phyloP scores from a whole-genome alignment of 106 monocot species.

The Alisma plantagoaquatica region DNA sequence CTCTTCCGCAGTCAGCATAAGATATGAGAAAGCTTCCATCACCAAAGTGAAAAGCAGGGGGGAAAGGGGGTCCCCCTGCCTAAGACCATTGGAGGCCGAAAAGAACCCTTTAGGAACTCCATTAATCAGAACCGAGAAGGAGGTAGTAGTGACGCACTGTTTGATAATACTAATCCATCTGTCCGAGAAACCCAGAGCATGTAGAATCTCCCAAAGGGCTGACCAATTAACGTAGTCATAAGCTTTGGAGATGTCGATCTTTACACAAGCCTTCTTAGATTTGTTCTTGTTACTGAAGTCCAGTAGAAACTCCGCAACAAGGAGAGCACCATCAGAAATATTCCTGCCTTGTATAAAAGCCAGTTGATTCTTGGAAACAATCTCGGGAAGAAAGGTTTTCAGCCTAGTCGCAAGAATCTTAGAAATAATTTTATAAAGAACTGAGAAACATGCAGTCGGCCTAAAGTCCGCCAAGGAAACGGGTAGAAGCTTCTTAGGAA shows the following conservation, averaged over 20 bases:
- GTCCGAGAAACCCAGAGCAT: too few species aligned
- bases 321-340: neutral
- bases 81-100: neutral
- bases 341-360: neutral
- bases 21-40: too few species aligned
- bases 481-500: too few species aligned
- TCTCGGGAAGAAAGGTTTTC: neutral
- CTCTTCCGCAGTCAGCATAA: too few species aligned
- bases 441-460: too few species aligned
- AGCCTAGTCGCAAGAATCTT: neutral
- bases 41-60: neutral
- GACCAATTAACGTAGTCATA: neutral
- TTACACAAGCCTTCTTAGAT: neutral
- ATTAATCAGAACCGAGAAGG: neutral
- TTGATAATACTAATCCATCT: neutral
- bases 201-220: too few species aligned
- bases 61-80: neutral
- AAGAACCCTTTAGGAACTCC: neutral
- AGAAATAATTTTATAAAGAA: neutral
- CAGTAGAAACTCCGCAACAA: neutral
- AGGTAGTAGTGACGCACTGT: neutral
- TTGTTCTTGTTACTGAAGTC: neutral
- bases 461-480: too few species aligned
- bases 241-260: neutral
- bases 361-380: neutral